Evolutionary conservation across 2,329 filamentous ascomycete genomes (phyloP), one percentile per base, ranked within the genome.

Genomic region (Thielaviopsis euricoi): DNA sequence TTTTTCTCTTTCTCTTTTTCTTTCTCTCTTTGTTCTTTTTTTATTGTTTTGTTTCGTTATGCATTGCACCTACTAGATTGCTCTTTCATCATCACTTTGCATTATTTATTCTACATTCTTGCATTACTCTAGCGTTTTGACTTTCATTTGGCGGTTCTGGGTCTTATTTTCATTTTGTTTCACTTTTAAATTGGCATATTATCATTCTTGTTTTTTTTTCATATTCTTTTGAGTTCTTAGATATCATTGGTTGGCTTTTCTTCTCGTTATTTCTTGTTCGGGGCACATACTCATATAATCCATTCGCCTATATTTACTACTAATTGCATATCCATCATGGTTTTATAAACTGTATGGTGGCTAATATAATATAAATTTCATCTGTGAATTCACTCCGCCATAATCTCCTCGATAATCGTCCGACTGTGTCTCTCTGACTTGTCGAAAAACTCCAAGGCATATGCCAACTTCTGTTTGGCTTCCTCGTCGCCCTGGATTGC

Each of bases 401-500:
- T 40, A 26, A 65, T 64, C 50, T 65, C 64, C 58, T 74, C 70
- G 37, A 73, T 67, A 59, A 69, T 68, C 21, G 63, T 64, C 62
- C 67, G 68, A 62, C 70, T 73, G 43, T 68, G 66, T 57, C 68
- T 63, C 61, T 73, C 70, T 1, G 67, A 69, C 5, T 66, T 68
- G 13, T 66, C 65, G 60, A 75, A 75, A n/a, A 74, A 63, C 22
- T 67, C 66, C 29, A 75, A 62, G 10, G 72, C 72, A 57, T 69
- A 67, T 15, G 64, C 64, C 19, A 76, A 63, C 4, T 73, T 66
- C n/a, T 66, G 66, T 43, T 65, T 66, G 1, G 69, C 67, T 25
- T 70, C 64, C 0, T 69, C 63, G 52, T 76, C 73, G 12, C 65
- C 65, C 33, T 66, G 66, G 55, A 74, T 73, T 5, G 73, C 71